Base-by-base conservation (phyloP, 768 basidiomycete genomes). In the Russula foetens region DNA sequence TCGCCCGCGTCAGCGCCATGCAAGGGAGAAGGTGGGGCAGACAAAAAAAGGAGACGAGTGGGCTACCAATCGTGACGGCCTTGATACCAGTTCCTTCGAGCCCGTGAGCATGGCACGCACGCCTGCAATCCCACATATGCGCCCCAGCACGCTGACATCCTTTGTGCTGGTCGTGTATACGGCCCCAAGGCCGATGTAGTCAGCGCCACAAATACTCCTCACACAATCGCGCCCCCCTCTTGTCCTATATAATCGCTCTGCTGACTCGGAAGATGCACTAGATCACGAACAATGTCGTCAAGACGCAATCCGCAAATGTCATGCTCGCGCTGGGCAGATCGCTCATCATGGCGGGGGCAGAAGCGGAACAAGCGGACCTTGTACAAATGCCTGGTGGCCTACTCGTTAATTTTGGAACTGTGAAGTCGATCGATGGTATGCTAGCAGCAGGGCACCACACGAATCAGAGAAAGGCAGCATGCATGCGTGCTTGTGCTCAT, bases 221-320 rank as follows among this genome's bases (percentile, higher is more conserved):
- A 24, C 23, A 28, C n/a, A 14, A 41, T 54, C 51, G 54, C 39
- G 45, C 24, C n/a, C 24, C 17, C 11, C 29, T 28, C 17, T 33
- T 19, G 8, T 5, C n/a, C 8, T 29, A 29, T 2, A 26, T n/a
- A 17, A 24, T 47, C 24, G 28, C 21, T 46, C 24, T 53, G 26
- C 31, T 23, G 4, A n/a, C n/a, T n/a, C n/a, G n/a, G n/a, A n/a
- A n/a, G n/a, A n/a, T n/a, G n/a, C n/a, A n/a, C n/a, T 56, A 94
- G 91, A 93, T 96, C 61, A 95, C 93, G 4, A 92, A 96, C 68
- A 84, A 78, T n/a, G 93, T 97, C 17, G 92, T 92, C 31, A 83
- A 85, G 21, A 94, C 85, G 21, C 93, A 95, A 74, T 90, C 88
- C 5, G 92, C 93, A 23, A 97, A 96, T 69, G 81, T 88, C 1